A percentile compares a stretch with the other conserved stretches of the same genome.
These are phyloP conservation scores for Takashimella tepidaria DNA, from an alignment of 1,284 basidiomycete species.

Conservation along the genomic window DNA sequence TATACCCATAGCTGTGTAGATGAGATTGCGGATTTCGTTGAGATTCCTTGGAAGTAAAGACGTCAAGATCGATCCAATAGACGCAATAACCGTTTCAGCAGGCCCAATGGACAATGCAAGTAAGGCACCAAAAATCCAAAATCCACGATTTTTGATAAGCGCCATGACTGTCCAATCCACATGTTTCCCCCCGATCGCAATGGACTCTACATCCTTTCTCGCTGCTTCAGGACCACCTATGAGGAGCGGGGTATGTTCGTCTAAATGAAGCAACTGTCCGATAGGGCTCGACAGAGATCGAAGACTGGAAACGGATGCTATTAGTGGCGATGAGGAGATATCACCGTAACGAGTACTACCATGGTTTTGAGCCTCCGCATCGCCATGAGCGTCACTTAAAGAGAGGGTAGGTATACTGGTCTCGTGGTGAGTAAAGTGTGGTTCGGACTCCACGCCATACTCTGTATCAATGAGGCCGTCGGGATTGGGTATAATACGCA, in stretches of 20 bases:
- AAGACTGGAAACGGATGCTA: background rate
- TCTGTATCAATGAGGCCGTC: background rate
- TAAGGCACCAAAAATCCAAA: constrained; percentile 45
- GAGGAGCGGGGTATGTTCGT: constrained; percentile 43
- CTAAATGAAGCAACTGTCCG: constrained; percentile 32
- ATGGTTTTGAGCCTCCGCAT: background rate
- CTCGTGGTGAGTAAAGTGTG: too few species aligned
- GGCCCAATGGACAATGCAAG: constrained; percentile 44
- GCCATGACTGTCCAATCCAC: constrained; percentile 33
- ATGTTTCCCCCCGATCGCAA: constrained; percentile 27
- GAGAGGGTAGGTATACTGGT: background rate
- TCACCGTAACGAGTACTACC: background rate
- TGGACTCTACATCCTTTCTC: constrained; percentile 36
- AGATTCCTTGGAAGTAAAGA: constrained; percentile 34
- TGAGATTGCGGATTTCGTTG: background rate
- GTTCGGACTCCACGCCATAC: background rate
- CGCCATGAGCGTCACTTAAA: background rate
- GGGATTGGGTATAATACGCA: constrained; percentile 33
- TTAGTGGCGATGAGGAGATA: background rate
- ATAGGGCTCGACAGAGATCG: constrained; percentile 6
- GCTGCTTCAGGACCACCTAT: constrained; percentile 46
- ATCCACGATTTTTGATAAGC: constrained; percentile 38
- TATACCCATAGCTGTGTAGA: constrained; percentile 10
- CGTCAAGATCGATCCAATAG: constrained; percentile 46
- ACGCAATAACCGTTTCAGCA: constrained; percentile 45